Conservation (phyloP, 805 yeast genomes). For the Candida piceae region DNA sequence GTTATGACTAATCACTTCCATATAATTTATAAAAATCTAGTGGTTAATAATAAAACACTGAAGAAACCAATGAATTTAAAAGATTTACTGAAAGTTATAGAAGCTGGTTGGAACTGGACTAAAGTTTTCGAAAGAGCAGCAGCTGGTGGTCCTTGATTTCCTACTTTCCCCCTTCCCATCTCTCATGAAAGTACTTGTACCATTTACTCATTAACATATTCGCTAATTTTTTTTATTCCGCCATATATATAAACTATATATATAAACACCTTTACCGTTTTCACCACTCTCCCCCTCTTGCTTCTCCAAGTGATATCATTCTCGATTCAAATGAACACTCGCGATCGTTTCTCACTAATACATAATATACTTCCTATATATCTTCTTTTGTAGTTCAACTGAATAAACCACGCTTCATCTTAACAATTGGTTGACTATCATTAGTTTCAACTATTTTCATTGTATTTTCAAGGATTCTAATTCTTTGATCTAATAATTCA, state of each 20-base stretch:
- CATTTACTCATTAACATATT: neutral
- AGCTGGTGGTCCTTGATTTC: neutral
- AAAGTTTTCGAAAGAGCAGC: slow-evolving; percentile 48
- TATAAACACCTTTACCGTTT: too few relatives aligned
- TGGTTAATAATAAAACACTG: slow-evolving; percentile 63
- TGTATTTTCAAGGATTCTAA: slow-evolving; percentile 65
- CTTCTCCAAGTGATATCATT: too few relatives aligned
- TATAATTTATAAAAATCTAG: slow-evolving; percentile 62
- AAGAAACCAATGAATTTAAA: slow-evolving; percentile 66
- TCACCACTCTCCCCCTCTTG: too few relatives aligned
- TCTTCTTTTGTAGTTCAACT: too few relatives aligned
- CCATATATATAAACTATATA: too few relatives aligned
- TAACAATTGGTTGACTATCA: slow-evolving; percentile 15
- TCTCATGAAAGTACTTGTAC: too few relatives aligned
- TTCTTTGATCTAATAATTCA: slow-evolving; percentile 65
- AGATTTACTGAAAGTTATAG: slow-evolving; percentile 66
- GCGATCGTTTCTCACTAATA: too few relatives aligned
- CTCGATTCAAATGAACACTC: too few relatives aligned
- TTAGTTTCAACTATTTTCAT: slow-evolving; percentile 31
- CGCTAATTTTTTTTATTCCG: neutral
- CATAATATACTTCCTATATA: too few relatives aligned
- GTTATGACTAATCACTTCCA: slow-evolving; percentile 47
- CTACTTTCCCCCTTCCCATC: too few relatives aligned
- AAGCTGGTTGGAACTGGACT: slow-evolving; percentile 80
- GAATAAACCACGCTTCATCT: slow-evolving; percentile 14